Base-by-base conservation (phyloP, 2,329 filamentous ascomycete species). In the Colletotrichum godetiae region DNA sequence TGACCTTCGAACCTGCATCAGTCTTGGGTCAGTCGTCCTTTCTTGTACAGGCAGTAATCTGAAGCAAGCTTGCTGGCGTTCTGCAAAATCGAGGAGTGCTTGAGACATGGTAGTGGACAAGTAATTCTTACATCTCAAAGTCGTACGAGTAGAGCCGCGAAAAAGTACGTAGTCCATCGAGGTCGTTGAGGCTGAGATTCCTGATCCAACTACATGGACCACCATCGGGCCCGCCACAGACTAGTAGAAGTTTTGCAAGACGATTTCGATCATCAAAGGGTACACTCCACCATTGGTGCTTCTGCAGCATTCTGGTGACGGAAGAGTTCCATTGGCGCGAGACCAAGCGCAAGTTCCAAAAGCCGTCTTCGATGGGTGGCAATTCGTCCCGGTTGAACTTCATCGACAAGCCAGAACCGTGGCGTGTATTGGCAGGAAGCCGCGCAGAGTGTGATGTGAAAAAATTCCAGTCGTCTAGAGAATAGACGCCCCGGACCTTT, bases 241-340 rank as follows among this genome's bases (percentile, higher is more conserved):
- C 31, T 19, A 22, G n/a, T 13, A 35, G 4, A 3, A 56, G 42
- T 6, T 27, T 27, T 57, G 31, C 29, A 7, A 61, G 37, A 1
- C 35, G 29, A 5, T 10, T 15, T n/a, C 46, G 37, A 13, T 35
- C 22, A n/a, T 72, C 65, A 12, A 72, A 35, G 12, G 27, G 35
- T 4, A 72, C 13, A 29, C 24, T 52, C 69, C 69, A 72, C 52
- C 37, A 53, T 15, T 52, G 4, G 4, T 68, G 52, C 52, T 57
- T 68, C 27, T 22, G 27, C n/a, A 72, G 42, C 2, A 72, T 15
- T 10, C 35, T 46, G 4, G 31, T 37, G 6, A 37, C 65, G 46
- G 57, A 62, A 5, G 13, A 27, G 27, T 72, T 49, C 65, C 65
- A 68, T 29, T 52, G 49, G 2, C 55, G 69, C 6, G 58, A 68